phyloP scores from a whole-genome alignment of 768 basidiomycete species.

The Termitomyces sp. region DNA sequence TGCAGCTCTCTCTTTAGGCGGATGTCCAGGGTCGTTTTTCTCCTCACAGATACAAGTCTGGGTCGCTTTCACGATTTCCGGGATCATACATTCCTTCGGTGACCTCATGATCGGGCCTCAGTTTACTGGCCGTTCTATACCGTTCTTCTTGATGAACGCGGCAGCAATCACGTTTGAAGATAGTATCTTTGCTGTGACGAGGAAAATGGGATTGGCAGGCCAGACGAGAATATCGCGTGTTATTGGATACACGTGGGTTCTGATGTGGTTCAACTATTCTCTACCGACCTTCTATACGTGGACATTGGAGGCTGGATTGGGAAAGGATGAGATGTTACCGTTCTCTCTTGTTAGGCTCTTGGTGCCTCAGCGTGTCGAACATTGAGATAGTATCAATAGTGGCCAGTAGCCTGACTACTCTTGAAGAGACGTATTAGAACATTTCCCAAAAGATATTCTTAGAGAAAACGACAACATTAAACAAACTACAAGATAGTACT shows the following conservation, averaged over 20 bases:
- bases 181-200: background rate
- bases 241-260: constrained; percentile 8
- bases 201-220: background rate
- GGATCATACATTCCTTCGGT: constrained; percentile 8
- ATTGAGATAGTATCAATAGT: background rate
- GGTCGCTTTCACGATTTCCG: constrained; percentile 5
- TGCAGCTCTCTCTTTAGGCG: background rate
- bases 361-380: background rate
- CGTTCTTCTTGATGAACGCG: constrained; percentile 6
- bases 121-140: background rate
- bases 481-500: background rate
- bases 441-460: background rate
- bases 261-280: constrained; percentile 1
- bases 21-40: background rate
- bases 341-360: background rate
- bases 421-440: background rate
- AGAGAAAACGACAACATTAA: background rate
- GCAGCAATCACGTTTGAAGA: constrained; percentile 6
- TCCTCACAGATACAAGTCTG: constrained; percentile 5
- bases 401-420: background rate
- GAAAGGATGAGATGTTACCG: background rate
- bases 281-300: background rate
- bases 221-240: background rate
- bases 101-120: constrained; percentile 7
- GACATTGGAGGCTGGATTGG: background rate